phyloP scores from a whole-genome alignment of 495 filamentous ascomycete species.

The Penicillium desertorum region DNA sequence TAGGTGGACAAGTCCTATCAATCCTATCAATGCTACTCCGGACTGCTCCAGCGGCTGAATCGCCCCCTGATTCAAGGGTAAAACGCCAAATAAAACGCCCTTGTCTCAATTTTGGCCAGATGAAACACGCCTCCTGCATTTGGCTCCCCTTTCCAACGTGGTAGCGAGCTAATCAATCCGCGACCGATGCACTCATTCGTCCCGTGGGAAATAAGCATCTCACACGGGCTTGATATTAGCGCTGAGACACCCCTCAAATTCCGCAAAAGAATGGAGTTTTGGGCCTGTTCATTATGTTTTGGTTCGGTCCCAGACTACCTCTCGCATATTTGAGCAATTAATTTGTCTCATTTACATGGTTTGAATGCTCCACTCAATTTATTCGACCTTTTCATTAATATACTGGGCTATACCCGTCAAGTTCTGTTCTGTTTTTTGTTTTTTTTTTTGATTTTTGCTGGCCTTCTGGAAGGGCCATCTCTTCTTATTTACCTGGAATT shows the following conservation, averaged over 20 bases:
- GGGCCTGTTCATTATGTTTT: background rate
- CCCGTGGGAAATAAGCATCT: constrained; percentile 37
- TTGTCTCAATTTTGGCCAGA: constrained; percentile 21
- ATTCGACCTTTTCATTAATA: constrained; percentile 18
- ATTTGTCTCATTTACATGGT: constrained; percentile 30
- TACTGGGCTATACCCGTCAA: background rate
- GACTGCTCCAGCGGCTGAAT: background rate
- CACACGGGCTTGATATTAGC: constrained; percentile 16
- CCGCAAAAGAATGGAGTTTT: constrained; percentile 1
- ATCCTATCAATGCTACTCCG: background rate
- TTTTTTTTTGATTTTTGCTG: constrained; percentile 22
- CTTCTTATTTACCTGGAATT: constrained; percentile 15
- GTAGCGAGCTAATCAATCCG: constrained; percentile 27
- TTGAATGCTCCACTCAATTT: constrained; percentile 21
- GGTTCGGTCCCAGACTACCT: constrained; percentile 11
- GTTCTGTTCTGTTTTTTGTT: constrained; percentile 16
- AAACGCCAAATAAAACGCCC: background rate
- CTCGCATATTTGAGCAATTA: constrained; percentile 6
- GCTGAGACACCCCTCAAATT: constrained; percentile 11
- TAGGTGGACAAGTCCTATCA: background rate
- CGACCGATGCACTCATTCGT: constrained; percentile 31
- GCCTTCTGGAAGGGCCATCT: constrained; percentile 55
- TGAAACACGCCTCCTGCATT: constrained; percentile 34
- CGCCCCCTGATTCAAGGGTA: constrained; percentile 12
- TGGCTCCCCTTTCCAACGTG: constrained; percentile 17